A percentile compares a stretch with the other conserved stretches of the same genome.
Conservation (phyloP, 2,329 filamentous ascomycete genomes). For the Aspergillus japonicus region DNA sequence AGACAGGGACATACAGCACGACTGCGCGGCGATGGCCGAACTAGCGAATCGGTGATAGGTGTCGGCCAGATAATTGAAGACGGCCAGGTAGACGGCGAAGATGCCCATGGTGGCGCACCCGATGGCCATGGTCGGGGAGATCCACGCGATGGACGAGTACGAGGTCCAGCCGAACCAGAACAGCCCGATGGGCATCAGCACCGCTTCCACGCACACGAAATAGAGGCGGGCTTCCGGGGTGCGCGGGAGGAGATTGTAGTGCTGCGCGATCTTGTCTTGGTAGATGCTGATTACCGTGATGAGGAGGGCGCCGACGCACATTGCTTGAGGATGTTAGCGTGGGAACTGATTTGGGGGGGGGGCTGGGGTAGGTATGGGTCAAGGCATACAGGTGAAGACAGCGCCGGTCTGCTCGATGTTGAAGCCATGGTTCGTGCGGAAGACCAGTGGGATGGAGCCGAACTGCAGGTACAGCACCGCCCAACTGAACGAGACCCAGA, state of each 20-base stretch:
- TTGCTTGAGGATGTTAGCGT: slow-evolving; percentile 44
- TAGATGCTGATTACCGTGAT: slow-evolving; percentile 68
- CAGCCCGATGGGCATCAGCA: slow-evolving; percentile 73
- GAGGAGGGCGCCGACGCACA: slow-evolving; percentile 65
- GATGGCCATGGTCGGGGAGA: slow-evolving; percentile 68
- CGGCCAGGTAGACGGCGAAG: slow-evolving; percentile 79
- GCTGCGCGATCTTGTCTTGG: slow-evolving; percentile 66
- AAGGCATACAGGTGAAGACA: slow-evolving; percentile 59
- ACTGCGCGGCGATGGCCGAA: slow-evolving; percentile 82
- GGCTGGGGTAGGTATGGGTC: neutral
- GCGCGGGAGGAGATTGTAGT: slow-evolving; percentile 45
- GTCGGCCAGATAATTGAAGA: slow-evolving; percentile 91
- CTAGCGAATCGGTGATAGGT: slow-evolving; percentile 82
- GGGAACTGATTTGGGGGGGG: neutral
- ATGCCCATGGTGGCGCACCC: slow-evolving; percentile 80
- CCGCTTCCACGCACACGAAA: slow-evolving; percentile 74
- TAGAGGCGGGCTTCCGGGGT: slow-evolving; percentile 77
- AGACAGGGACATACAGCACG: slow-evolving; percentile 58
- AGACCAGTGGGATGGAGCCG: slow-evolving; percentile 75
- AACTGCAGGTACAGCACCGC: slow-evolving; percentile 85
- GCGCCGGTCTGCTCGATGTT: slow-evolving; percentile 65
- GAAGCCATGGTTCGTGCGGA: slow-evolving; percentile 66
- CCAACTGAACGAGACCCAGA: slow-evolving; percentile 91
- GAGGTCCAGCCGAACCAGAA: slow-evolving; percentile 79
- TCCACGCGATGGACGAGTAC: slow-evolving; percentile 64